phyloP scores from a whole-genome alignment of 2,329 filamentous ascomycete genomes.

The Calonectria fujianensis region DNA sequence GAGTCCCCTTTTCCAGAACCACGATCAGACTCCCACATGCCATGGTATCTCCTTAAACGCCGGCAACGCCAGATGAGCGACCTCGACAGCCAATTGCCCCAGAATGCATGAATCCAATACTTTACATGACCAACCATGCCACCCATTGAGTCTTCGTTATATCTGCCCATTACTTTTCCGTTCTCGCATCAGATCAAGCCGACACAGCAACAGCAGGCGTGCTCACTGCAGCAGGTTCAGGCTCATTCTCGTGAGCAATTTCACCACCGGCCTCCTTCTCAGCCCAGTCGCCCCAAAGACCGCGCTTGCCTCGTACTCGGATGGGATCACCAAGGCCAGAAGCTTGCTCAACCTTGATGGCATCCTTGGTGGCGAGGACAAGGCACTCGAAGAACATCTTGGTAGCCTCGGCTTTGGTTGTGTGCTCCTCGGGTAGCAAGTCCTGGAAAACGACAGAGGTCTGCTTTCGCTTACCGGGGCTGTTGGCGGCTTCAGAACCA shows the following conservation, averaged over 20 bases:
- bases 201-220: constrained; percentile 62
- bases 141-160: constrained; percentile 52
- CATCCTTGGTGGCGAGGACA: constrained; percentile 97
- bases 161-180: constrained; percentile 25
- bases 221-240: constrained; percentile 59
- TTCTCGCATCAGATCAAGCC: constrained; percentile 55
- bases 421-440: constrained; percentile 86
- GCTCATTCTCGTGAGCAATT: constrained; percentile 71
- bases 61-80: constrained; percentile 60
- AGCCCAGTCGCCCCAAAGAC: constrained; percentile 98
- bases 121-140: constrained; percentile 58
- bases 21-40: constrained; percentile 55
- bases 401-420: constrained; percentile 92
- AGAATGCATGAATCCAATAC: constrained; percentile 60
- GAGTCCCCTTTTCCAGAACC: constrained; percentile 52
- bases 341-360: constrained; percentile 95
- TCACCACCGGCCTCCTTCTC: constrained; percentile 82
- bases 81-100: constrained; percentile 56
- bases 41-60: constrained; percentile 65
- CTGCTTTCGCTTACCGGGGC: constrained; percentile 83
- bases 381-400: constrained; percentile 99
- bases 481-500: constrained; percentile 81
- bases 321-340: constrained; percentile 86
- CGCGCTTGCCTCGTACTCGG: constrained; percentile 90
- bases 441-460: constrained; percentile 91